phyloP scores from a whole-genome alignment of 2,329 filamentous ascomycete genomes.

The Mollisia scopiformis region DNA sequence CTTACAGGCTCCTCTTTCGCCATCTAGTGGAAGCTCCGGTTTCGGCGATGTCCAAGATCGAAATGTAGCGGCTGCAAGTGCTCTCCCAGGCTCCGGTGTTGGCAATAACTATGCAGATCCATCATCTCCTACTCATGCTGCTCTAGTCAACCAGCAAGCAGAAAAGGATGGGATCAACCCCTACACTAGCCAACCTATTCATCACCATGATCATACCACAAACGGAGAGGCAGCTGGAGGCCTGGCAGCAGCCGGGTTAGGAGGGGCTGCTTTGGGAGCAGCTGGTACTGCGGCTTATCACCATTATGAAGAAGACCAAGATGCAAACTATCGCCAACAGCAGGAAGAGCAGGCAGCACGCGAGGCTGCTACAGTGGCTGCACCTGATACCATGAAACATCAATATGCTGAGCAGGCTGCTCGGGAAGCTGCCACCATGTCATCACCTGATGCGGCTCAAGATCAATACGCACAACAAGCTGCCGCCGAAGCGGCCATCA shows the following conservation, averaged over 20 bases:
- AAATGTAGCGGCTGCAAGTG: constrained; percentile 57
- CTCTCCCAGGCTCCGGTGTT: constrained; percentile 28
- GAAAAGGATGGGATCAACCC: constrained; percentile 60
- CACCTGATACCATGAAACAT: constrained; percentile 26
- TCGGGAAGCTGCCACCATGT: constrained; percentile 15
- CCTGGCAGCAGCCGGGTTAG: constrained; percentile 25
- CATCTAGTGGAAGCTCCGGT: constrained; percentile 80
- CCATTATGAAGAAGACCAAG: constrained; percentile 20
- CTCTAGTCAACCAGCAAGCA: constrained; percentile 53
- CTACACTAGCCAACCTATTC: constrained; percentile 47
- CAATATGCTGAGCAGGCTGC: constrained; percentile 23
- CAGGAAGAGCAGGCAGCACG: constrained; percentile 24
- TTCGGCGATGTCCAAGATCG: constrained; percentile 52
- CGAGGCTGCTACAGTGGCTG: constrained; percentile 30
- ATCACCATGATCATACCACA: background rate
- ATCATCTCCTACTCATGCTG: constrained; percentile 52
- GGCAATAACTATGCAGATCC: constrained; percentile 32
- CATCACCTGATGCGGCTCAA: constrained; percentile 17
- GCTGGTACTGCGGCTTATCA: constrained; percentile 26
- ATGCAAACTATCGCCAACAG: constrained; percentile 19
- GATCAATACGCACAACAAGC: background rate
- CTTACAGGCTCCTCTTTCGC: constrained; percentile 78
- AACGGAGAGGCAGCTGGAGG: constrained; percentile 11
- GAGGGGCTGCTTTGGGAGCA: constrained; percentile 24
- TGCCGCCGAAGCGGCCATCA: constrained; percentile 17